Conservation (phyloP, 1,284 basidiomycete genomes). For the Gomphus bonarii region DNA sequence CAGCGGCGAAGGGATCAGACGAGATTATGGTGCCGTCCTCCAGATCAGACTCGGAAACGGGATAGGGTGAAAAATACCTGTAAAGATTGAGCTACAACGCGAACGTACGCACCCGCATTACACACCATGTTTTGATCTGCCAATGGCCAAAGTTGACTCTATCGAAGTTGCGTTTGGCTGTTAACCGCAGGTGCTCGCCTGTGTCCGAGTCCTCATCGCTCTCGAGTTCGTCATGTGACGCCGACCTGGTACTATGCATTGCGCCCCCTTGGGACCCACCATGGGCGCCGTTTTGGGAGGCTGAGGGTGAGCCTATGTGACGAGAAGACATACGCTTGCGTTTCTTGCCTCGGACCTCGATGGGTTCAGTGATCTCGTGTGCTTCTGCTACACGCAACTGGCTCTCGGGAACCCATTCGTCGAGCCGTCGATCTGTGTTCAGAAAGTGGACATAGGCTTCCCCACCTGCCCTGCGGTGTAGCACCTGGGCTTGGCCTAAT, state of each 20-base stretch:
- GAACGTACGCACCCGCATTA: constrained; percentile 12
- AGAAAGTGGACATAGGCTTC: constrained; percentile 57
- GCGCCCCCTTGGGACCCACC: constrained; percentile 13
- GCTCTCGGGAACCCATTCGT: constrained; percentile 57
- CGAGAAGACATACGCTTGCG: constrained; percentile 18
- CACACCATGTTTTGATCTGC: constrained; percentile 73
- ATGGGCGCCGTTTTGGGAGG: constrained; percentile 12
- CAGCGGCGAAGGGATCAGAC: constrained; percentile 14
- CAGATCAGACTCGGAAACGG: constrained; percentile 52
- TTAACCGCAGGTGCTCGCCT: constrained; percentile 54
- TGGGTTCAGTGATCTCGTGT: constrained; percentile 10
- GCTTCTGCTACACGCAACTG: constrained; percentile 23
- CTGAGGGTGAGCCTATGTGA: constrained; percentile 5
- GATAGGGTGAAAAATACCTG: constrained; percentile 88
- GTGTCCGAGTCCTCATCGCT: constrained; percentile 63
- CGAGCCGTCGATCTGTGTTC: constrained; percentile 62
- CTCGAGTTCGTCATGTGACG: constrained; percentile 16
- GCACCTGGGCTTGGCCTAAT: constrained; percentile 38
- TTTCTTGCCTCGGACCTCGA: constrained; percentile 15
- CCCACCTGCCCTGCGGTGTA: constrained; percentile 36
- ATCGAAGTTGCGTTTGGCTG: constrained; percentile 67
- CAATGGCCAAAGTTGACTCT: constrained; percentile 65
- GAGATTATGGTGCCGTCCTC: constrained; percentile 31
- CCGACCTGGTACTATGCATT: constrained; percentile 11
- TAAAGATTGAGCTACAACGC: constrained; percentile 1